Evolutionary conservation across 768 basidiomycete genomes (phyloP), one percentile per base, ranked within the genome.

Genomic region (Mycena latifolia): DNA sequence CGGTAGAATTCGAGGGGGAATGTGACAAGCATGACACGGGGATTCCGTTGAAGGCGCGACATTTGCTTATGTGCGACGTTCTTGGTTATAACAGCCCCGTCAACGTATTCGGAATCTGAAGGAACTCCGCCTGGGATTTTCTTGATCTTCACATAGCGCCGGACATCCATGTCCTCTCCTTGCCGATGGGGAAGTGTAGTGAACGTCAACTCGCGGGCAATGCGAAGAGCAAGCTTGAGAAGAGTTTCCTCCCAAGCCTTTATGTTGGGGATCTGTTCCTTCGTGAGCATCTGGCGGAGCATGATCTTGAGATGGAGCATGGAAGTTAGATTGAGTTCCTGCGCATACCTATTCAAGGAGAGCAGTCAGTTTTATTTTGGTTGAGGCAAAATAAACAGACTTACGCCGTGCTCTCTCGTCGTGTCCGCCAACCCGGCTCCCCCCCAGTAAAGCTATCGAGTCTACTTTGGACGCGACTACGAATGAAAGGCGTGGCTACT

Each of bases 51-150:
- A 24, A 84, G 82, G 54, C 95, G 85, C 22, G 92, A 84, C 97
- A 99, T 98, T 69, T 89, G 88, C 78, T 98, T 98, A 78, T 99
- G 96, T 2, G 96, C 94, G 11, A 99, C 91, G 72, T 98, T 98
- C 84, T 99, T 99, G 20, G 97, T 96, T 73, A 98, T 98, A 61
- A 99, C 95, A 6, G 92, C 94, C 15, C 98, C 98, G 59, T 95
- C 93, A 48, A 99, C 94, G 75, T 96, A 99, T 81, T 99, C 98
- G 6, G 95, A 98, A 76, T 99, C 95, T 28, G 83, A 86, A 22
- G 97, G 96, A 39, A 87, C 82, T 5, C 98, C 98, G 25, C 98
- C 98, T 0, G 98, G 97, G 18, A 99, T 92, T 79, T 97, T 97
- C 83, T 99, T 99, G 78, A 99, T 96, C 80, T 98, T 98, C 51